phyloP scores from a whole-genome alignment of 164 flowering plant species.

The Dillenia turbinata region DNA sequence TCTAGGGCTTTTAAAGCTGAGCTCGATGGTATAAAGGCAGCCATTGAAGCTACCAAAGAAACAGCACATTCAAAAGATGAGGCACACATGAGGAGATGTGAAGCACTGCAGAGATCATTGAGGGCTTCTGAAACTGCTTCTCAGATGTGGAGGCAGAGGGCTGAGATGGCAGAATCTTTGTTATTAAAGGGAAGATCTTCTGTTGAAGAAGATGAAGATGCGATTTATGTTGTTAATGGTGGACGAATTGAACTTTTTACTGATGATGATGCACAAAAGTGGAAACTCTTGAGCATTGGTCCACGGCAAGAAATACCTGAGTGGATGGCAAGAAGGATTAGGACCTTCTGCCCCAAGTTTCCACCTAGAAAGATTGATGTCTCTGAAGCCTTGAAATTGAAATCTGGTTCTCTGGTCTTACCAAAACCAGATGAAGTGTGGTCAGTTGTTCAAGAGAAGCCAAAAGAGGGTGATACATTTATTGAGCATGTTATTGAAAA shows the following conservation, averaged over 20 bases:
- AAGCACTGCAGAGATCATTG: conserved; percentile 48
- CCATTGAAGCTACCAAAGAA: conserved; percentile 49
- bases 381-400: conserved; percentile 28
- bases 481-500: conserved; percentile 53
- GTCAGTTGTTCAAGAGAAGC: conserved; percentile 59
- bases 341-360: conserved; percentile 42
- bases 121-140: conserved; percentile 43
- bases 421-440: conserved; percentile 56
- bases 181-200: conserved; percentile 22
- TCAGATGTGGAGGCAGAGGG: conserved; percentile 49
- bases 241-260: conserved; percentile 55
- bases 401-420: conserved; percentile 33
- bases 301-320: conserved; percentile 58
- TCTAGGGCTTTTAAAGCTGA: conserved; percentile 46
- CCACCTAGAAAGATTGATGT: conserved; percentile 47
- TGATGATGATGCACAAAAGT: conserved; percentile 47
- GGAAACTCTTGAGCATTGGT: conserved; percentile 58
- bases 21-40: conserved; percentile 38
- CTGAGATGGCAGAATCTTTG: conserved; percentile 50
- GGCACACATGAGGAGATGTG: conserved; percentile 46
- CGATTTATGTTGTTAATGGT: conserved; percentile 38
- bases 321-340: conserved; percentile 55
- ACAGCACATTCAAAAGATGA: conserved; percentile 40
- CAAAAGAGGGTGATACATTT: conserved; percentile 44
- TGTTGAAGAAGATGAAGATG: conserved; percentile 31